These are phyloP conservation scores for Apiotrichum porosum DNA, from an alignment of 1,284 basidiomycete species.

Conservation along the genomic window DNA sequence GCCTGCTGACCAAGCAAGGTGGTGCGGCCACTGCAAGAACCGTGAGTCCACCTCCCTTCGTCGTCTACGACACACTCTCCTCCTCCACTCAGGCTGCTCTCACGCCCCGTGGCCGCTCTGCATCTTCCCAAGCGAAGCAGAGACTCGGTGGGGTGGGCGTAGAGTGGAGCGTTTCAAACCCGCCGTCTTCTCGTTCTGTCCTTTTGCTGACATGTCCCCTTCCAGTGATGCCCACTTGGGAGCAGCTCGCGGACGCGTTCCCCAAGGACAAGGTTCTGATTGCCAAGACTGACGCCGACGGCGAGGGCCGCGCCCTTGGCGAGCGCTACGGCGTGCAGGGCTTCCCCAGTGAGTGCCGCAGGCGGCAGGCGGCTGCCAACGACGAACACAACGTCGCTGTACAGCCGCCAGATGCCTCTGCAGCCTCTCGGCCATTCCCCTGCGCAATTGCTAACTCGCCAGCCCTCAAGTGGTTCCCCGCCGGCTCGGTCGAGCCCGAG, in stretches of 20 bases:
- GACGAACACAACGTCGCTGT: too few relatives aligned
- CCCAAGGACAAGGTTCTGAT: conserved; percentile 70
- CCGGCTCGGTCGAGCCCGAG: conserved; percentile 59
- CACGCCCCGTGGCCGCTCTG: too few relatives aligned
- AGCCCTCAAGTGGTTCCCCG: conserved; percentile 89
- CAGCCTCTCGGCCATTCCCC: conserved; percentile 1
- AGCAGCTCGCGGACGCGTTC: conserved; percentile 83
- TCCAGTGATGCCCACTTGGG: conserved; percentile 78
- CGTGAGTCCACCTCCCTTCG: conserved; percentile 36
- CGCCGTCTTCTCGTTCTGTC: too few relatives aligned
- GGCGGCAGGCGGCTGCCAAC: too few relatives aligned
- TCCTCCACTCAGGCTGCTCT: too few relatives aligned
- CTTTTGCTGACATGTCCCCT: conserved; percentile 48
- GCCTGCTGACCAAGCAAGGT: conserved; percentile 23
- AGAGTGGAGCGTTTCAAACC: too few relatives aligned
- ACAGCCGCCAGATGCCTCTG: neutral
- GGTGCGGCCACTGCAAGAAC: conserved; percentile 53
- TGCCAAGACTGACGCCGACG: conserved; percentile 91
- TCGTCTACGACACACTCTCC: too few relatives aligned
- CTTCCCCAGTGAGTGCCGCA: conserved; percentile 67
- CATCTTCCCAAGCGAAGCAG: too few relatives aligned
- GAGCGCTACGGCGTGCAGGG: conserved; percentile 68
- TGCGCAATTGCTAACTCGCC: conserved; percentile 4
- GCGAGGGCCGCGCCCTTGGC: conserved; percentile 59
- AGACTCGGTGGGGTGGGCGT: too few relatives aligned